Conservation (phyloP, 2,329 filamentous ascomycete species). For the Cadophora malorum region DNA sequence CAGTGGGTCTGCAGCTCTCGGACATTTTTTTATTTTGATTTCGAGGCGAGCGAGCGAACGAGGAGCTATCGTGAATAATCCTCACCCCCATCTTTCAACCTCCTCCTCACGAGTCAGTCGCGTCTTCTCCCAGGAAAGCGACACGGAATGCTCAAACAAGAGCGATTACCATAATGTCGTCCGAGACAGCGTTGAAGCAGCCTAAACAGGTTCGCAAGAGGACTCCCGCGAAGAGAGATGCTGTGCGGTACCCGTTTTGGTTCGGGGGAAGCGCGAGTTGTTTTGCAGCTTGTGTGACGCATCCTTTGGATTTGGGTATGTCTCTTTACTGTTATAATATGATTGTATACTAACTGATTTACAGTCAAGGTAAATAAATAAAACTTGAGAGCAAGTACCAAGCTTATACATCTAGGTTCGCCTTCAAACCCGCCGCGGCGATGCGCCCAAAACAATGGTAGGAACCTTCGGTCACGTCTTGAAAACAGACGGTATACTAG, state of each 20-base stretch:
- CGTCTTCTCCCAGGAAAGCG: slow-evolving; percentile 3
- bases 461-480: slow-evolving; percentile 86
- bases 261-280: slow-evolving; percentile 95
- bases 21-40: slow-evolving; percentile 18
- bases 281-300: slow-evolving; percentile 88
- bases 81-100: slow-evolving; percentile 7
- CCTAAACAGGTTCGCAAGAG: slow-evolving; percentile 35
- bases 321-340: slow-evolving; percentile 35
- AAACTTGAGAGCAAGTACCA: background rate
- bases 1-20: background rate
- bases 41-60: background rate
- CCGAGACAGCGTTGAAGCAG: slow-evolving; percentile 30
- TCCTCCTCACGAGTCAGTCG: background rate
- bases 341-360: slow-evolving; percentile 27
- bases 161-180: slow-evolving; percentile 39
- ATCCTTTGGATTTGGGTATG: slow-evolving; percentile 90
- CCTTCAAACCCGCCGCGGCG: slow-evolving; percentile 80
- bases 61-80: slow-evolving; percentile 4
- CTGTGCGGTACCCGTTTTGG: slow-evolving; percentile 79
- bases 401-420: slow-evolving; percentile 66
- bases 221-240: slow-evolving; percentile 38
- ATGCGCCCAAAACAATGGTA: slow-evolving; percentile 80
- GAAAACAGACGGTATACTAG: slow-evolving; percentile 74
- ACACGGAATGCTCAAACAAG: slow-evolving; percentile 38
- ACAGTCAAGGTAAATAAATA: slow-evolving; percentile 40